Evolutionary conservation across 1,284 basidiomycete species (phyloP), one percentile per base, ranked within the genome.

Genomic region (Takashimella tepidaria): DNA sequence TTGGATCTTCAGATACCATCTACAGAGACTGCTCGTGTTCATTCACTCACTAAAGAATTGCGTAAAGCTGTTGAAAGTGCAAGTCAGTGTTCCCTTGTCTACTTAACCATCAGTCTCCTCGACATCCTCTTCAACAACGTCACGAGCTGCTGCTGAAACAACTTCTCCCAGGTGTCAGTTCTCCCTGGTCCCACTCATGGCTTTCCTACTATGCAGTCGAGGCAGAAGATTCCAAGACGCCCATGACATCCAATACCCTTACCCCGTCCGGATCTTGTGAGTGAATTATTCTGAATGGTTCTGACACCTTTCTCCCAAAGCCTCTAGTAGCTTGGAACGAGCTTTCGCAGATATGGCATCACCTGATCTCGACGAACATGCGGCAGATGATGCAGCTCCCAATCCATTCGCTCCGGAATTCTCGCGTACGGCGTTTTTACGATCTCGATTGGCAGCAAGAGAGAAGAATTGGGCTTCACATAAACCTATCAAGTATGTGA

Each of bases 1-100:
- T 82, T 84, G 5, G 89, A 87, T 66, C 76, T 92, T 4, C 87
- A 89, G 3, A 86, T 87, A 41, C 83, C 83, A 13, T 87, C 68
- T 0, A 55, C 37, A 10, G 62, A 67, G 16, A 57, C 64, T 5
- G 57, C 55, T 0, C 51, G 59, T 13, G 68, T 70, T 0, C 66
- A 71, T 27, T 46, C 55, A 4, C 44, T 73, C 20, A 55, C 69
- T 13, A 57, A 58, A 24, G 66, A 69, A 43, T 43, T 72, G 41
- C 53, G 54, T 22, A 43, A 51, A 43, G 53, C 51, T 0, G 51
- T 55, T 8, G 50, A 49, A 21, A 11, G 45, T 8, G 45, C 50
- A 20, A 44, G 58, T 60, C 26, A 50, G 58, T 21, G 37, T 40
- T 11, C n/a, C 11, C 37, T 19, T 19, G 11, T 40, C n/a, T 40